Base-by-base conservation (phyloP, 108 stramenopile species). In the Nannochloropsis salina region DNA sequence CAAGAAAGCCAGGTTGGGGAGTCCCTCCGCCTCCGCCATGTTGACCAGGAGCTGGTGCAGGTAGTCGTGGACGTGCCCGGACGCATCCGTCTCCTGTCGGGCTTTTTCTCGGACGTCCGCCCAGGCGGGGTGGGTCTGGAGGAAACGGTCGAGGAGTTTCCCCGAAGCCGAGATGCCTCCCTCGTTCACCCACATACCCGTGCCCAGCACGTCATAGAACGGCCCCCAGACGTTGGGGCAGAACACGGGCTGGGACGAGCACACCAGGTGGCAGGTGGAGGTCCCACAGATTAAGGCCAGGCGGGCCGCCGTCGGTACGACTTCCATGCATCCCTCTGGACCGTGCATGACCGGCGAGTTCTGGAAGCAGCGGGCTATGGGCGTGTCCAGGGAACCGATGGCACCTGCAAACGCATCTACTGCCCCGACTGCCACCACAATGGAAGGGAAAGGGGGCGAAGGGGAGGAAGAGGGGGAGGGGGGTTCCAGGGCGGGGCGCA, bases 341-440 rank as follows among this genome's bases (percentile, higher is more conserved):
- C 20, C n/a, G 3, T 74, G 3, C n/a, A n/a, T n/a, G n/a, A n/a
- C n/a, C n/a, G n/a, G n/a, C n/a, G n/a, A n/a, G n/a, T n/a, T n/a
- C n/a, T n/a, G n/a, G n/a, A n/a, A n/a, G n/a, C n/a, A n/a, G n/a
- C n/a, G n/a, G 61, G 20, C 61, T n/a, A 74, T 9, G 42, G 81
- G 22, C 2, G 20, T 83, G 40, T 42, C 51, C 43, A 84, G 9
- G 43, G 41, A 51, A 10, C 83, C 86, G 43, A 87, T 20, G n/a
- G 83, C 83, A 31, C 86, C 86, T 8, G 83, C 83, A 44, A 84
- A 83, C n/a, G 86, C 86, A 79, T 87, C 86, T 21, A 87, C 83
- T 6, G 83, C 43, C 43, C 86, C 82, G 18, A 42, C 42, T 3
- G 20, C 84, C 6, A 84, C 84, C 11, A 20, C 41, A 40, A 80